phyloP scores from a whole-genome alignment of 768 basidiomycete species.

The Phylloporus arenicola region DNA sequence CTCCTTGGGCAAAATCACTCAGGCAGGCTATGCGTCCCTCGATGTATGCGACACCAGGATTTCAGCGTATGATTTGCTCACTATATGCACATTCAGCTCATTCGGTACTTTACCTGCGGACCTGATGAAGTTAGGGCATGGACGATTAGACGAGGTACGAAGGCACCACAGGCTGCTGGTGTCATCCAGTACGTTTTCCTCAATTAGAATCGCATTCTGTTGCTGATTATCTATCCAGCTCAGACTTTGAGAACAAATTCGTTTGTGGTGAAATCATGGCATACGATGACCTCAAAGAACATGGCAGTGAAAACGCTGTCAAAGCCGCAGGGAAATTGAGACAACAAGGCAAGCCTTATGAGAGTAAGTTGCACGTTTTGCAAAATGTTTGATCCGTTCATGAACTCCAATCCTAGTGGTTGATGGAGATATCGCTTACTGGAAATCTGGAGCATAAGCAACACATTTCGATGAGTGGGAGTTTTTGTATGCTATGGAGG shows the following conservation, averaged over 20 bases:
- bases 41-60: slow-evolving; percentile 48
- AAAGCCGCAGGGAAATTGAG: slow-evolving; percentile 93
- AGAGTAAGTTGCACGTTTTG: slow-evolving; percentile 51
- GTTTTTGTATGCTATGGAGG: neutral
- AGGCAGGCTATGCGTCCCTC: slow-evolving; percentile 84
- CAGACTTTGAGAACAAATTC: slow-evolving; percentile 97
- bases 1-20: slow-evolving; percentile 88
- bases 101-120: slow-evolving; percentile 96
- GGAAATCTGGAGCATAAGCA: slow-evolving; percentile 66
- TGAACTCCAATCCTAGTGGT: slow-evolving; percentile 46
- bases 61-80: neutral
- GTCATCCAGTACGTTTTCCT: slow-evolving; percentile 81
- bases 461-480: neutral
- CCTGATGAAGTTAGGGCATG: slow-evolving; percentile 97
- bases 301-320: slow-evolving; percentile 85
- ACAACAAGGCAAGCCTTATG: slow-evolving; percentile 96
- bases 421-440: slow-evolving; percentile 89
- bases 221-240: slow-evolving; percentile 38
- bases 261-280: slow-evolving; percentile 97
- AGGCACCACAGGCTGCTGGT: slow-evolving; percentile 96
- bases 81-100: slow-evolving; percentile 50
- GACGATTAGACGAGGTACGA: slow-evolving; percentile 92
- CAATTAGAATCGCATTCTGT: neutral
- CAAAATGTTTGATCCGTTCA: neutral
- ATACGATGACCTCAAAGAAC: slow-evolving; percentile 83